Percentiles rank a stretch among this genome's conserved stretches.
phyloP scores from a whole-genome alignment of 2,329 filamentous ascomycete species.

The Microsporum ferrugineum region DNA sequence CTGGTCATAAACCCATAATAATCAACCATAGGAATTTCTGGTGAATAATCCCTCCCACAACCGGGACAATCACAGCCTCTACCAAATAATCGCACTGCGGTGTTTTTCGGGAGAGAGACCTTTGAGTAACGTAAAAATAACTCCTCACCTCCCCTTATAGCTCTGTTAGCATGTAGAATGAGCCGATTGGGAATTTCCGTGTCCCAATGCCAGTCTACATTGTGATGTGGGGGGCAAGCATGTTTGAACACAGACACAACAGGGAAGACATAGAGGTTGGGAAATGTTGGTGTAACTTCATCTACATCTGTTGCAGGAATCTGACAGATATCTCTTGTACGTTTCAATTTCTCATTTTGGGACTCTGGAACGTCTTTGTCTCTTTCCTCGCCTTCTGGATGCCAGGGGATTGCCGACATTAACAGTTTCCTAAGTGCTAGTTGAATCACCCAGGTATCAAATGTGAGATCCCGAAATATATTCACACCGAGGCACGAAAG shows the following conservation, averaged over 20 bases:
- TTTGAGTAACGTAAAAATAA: slow-evolving; percentile 14
- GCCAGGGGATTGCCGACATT: slow-evolving; percentile 24
- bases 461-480: slow-evolving; percentile 27
- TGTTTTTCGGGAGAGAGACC: slow-evolving; percentile 1
- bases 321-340: slow-evolving; percentile 4
- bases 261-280: slow-evolving; percentile 24
- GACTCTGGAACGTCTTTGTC: background rate
- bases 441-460: slow-evolving; percentile 31
- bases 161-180: slow-evolving; percentile 19
- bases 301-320: background rate
- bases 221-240: slow-evolving; percentile 15
- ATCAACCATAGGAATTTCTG: background rate
- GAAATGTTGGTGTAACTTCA: slow-evolving; percentile 16
- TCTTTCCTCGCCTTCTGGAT: slow-evolving; percentile 11
- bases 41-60: background rate
- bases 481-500: slow-evolving; percentile 26
- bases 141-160: slow-evolving; percentile 20
- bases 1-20: slow-evolving; percentile 1
- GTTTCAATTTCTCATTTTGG: slow-evolving; percentile 5
- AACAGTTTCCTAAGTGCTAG: slow-evolving; percentile 24
- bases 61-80: slow-evolving; percentile 2
- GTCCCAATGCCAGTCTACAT: slow-evolving; percentile 25
- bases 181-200: slow-evolving; percentile 21
- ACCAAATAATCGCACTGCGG: slow-evolving; percentile 9
- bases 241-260: slow-evolving; percentile 26